phyloP scores from a whole-genome alignment of 331 rosid species.

The Malus hybrid region DNA sequence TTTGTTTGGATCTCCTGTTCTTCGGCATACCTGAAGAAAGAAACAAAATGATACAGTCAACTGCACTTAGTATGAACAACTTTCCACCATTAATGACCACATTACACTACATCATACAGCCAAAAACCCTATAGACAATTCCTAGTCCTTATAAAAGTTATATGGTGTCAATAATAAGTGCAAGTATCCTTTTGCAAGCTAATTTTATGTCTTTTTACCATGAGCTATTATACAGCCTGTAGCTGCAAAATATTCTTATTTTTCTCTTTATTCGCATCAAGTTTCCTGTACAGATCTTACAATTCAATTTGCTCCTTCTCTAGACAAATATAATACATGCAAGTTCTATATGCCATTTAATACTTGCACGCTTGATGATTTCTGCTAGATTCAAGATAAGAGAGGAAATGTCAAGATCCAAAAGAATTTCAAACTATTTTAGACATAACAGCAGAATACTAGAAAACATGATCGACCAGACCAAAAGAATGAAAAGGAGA shows the following conservation, averaged over 20 bases:
- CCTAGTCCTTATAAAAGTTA: not conserved
- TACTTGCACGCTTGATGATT: no score
- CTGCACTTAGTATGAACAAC: not conserved
- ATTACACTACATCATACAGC: not conserved
- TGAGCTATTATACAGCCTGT: not conserved
- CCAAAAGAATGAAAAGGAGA: no score
- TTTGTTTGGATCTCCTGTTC: constrained; percentile 93
- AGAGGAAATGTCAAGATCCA: not conserved
- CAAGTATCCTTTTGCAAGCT: not conserved
- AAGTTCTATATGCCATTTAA: no score
- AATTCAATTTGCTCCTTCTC: no score
- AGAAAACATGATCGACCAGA: not conserved
- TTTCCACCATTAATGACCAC: not conserved
- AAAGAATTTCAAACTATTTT: not conserved
- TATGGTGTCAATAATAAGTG: not conserved
- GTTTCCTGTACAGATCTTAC: not conserved
- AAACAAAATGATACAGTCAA: not conserved
- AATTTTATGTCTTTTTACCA: not conserved
- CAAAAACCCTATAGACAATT: not conserved
- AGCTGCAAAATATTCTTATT: not conserved
- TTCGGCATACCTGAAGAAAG: constrained; percentile 74
- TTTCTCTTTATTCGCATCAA: not conserved
- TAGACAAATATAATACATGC: not conserved
- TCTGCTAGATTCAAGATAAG: not conserved
- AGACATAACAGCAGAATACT: not conserved